A percentile compares a stretch with the other conserved stretches of the same genome.
Evolutionary conservation across 2,329 filamentous ascomycete genomes (phyloP).

Genomic region (Diaporthe sp.): DNA sequence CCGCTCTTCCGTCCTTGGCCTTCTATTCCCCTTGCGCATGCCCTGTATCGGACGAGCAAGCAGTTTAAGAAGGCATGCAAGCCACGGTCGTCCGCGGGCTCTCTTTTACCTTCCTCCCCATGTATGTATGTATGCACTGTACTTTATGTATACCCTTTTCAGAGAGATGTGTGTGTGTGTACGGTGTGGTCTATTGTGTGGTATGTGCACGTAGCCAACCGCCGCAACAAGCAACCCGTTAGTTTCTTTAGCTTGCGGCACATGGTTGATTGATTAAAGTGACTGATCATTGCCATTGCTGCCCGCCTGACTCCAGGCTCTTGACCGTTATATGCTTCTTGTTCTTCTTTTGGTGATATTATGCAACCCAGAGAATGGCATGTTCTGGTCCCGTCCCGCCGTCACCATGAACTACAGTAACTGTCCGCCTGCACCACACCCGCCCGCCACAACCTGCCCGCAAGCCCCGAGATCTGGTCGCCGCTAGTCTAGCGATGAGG

Average conservation of each 20-base stretch:
- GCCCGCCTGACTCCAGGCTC: not conserved
- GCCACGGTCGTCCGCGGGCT: slow-evolving; percentile 15
- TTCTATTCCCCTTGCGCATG: not conserved
- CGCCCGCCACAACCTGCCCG: not conserved
- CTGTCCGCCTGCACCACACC: not conserved
- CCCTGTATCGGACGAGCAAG: not conserved
- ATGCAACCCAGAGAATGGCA: not conserved
- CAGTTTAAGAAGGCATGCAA: not conserved
- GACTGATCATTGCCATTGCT: not conserved
- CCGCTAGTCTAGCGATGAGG: not conserved
- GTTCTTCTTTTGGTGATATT: not conserved
- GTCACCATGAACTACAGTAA: not conserved
- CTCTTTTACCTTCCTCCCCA: not conserved
- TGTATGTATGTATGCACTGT: slow-evolving; percentile 8
- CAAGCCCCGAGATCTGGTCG: not conserved
- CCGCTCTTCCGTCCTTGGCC: not conserved
- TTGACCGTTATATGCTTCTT: not conserved
- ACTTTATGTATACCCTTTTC: not conserved
- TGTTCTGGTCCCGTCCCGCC: slow-evolving; percentile 8
- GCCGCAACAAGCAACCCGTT: not conserved
- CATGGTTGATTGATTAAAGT: slow-evolving; percentile 8
- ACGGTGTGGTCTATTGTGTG: not conserved
- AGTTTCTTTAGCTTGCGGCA: not conserved
- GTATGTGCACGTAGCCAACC: slow-evolving; percentile 19
- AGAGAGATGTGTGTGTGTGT: not conserved